Evolutionary conservation across 192 early-diverging fungal genomes (phyloP), one percentile per base, ranked within the genome.

Genomic region (Coemansia sp.): DNA sequence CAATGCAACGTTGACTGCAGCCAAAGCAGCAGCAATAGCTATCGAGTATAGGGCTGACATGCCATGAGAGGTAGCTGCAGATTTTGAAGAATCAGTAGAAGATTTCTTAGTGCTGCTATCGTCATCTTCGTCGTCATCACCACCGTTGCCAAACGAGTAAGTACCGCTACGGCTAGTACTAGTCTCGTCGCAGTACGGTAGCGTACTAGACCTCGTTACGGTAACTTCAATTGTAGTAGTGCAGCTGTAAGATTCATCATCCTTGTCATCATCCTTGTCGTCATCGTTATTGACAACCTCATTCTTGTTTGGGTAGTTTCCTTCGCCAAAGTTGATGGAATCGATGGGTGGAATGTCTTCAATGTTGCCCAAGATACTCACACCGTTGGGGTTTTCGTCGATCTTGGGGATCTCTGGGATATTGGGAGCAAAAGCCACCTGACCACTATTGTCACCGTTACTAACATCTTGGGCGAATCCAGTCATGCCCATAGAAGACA

Each of bases 1-100:
- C 12, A 59, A 38, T 39, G 58, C 58, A 20, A 38, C 58, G 10
- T 59, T 59, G 58, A 22, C 58, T 12, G 11, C 58, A 22, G 34
- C 58, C 58, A 59, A 18, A 18, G 58, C 58, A 38, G 58, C 58
- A 18, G 58, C 58, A 59, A 59, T 38, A 22, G 58, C 58, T 20
- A 38, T 2, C 1, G 58, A 18, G 35, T 59, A 59, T 8, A 59
- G 3, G 16, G 34, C 58, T 10, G 58, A 35, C 58, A 37, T 38
- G 35, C 32, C 34, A 22, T 38, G 34, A 38, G 58, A 59, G 0
- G 18, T 7, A 22, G 58, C 34, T 6, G n/a, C 58, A 5, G 58
- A 59, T 32, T 59, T 38, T 37, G 58, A 35, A 3, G 52, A 18
- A 4, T 27, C 13, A 24, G 27, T 32, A 15, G 52, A 30, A 16